Evolutionary conservation across 2,329 filamentous ascomycete species (phyloP), one percentile per base, ranked within the genome.

Genomic region (Didymella keratinophila): DNA sequence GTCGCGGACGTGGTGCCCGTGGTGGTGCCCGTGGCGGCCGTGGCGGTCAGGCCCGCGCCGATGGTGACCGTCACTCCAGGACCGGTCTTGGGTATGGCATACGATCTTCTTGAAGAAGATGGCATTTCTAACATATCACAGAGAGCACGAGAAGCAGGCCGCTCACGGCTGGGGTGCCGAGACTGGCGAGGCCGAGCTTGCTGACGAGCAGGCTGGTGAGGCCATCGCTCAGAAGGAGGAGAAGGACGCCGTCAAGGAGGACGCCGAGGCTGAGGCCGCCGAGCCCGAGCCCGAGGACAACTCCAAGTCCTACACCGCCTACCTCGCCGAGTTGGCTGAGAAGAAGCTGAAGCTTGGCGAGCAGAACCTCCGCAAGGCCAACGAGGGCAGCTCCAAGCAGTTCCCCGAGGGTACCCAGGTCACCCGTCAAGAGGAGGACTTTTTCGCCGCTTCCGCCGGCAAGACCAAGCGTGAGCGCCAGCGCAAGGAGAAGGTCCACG

Each of bases 321-420:
- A 97, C 84, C 87, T 96, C 52, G 91, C 88, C 76, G 87, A 91
- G 78, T 84, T 84, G 76, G 86, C 86, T 58, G 85, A 87, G 79
- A 94, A 93, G 87, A 93, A 92, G 83, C 81, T 87, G 66, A 86
- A 86, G 67, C 86, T 94, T 60, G 84, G 83, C 70, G 79, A 84
- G 65, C 86, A 86, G 70, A 86, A 91, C 74, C 85, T 92, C 76
- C 94, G 95, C 82, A 88, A 93, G 84, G 83, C 94, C 80, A 97
- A 98, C 84, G 93, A 97, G 84, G 93, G 93, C 75, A 86, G 84
- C 83, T 92, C 92, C 84, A 94, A 95, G 87, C 95, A 97, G 86
- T 97, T 93, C 91, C 91, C 90, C 73, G 84, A 86, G 73, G 93
- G 92, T 78, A 96, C 83, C 64, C 71, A 87, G 71, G 82, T 67